A percentile compares a stretch with the other conserved stretches of the same genome.
phyloP scores from a whole-genome alignment of 2,329 filamentous ascomycete species.

The Ophiostoma ulmi region DNA sequence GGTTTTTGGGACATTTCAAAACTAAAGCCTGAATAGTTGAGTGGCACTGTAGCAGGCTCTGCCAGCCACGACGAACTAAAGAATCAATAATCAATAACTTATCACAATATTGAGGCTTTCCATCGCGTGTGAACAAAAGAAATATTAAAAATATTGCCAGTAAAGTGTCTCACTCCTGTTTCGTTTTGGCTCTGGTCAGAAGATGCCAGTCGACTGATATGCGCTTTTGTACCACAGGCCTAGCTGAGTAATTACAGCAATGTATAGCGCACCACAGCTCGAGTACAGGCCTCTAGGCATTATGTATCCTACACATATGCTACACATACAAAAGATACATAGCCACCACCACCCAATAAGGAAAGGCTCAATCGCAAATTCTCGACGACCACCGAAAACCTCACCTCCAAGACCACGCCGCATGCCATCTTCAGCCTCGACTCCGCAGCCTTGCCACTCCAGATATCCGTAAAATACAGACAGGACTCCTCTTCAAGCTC shows the following conservation, averaged over 20 bases:
- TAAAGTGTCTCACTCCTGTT: neutral
- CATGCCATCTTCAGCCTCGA: neutral
- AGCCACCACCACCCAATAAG: slow-evolving; percentile 5
- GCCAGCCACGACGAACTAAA: too few relatives aligned
- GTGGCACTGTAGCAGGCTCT: too few relatives aligned
- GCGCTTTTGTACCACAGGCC: neutral
- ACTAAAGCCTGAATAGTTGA: too few relatives aligned
- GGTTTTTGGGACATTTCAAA: too few relatives aligned
- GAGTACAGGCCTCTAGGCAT: neutral
- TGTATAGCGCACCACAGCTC: neutral
- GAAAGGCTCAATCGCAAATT: slow-evolving; percentile 21
- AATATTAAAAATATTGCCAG: neutral
- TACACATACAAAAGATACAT: neutral
- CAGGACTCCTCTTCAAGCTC: neutral
- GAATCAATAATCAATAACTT: too few relatives aligned
- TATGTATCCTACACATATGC: neutral
- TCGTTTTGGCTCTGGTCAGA: neutral
- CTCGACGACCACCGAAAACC: neutral
- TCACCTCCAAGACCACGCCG: neutral
- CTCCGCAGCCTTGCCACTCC: neutral
- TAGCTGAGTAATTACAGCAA: neutral
- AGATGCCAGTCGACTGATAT: neutral
- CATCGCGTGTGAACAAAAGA: neutral
- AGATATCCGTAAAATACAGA: neutral
- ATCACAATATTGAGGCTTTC: too few relatives aligned